Percentiles rank a stretch among this genome's conserved stretches.
These are phyloP conservation scores for Scalesia atractyloides DNA, from an alignment of 129 eudicot species.

Conservation along the genomic window DNA sequence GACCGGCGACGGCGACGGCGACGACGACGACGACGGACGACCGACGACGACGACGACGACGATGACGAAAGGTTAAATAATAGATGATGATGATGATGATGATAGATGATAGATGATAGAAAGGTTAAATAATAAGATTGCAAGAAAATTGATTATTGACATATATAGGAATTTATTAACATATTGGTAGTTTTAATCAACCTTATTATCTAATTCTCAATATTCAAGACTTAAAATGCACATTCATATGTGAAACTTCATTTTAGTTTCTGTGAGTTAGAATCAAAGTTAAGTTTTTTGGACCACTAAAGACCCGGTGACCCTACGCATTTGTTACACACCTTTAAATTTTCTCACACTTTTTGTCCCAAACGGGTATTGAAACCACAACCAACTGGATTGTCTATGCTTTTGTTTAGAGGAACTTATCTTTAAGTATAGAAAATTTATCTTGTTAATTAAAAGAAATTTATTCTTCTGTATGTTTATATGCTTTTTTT, in stretches of 20 bases:
- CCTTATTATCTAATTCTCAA: neutral
- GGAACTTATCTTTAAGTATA: slow-evolving; percentile 46
- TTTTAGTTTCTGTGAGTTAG: neutral
- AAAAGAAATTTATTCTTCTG: slow-evolving; percentile 39
- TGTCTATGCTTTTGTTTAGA: slow-evolving; percentile 55
- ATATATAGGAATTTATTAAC: neutral
- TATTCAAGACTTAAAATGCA: neutral
- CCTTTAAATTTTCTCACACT: neutral
- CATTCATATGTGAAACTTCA: neutral
- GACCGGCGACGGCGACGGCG: too few species aligned
- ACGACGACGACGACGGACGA: too few species aligned
- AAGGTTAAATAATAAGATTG: slow-evolving; percentile 1
- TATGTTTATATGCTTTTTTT: slow-evolving; percentile 36
- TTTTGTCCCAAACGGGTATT: neutral
- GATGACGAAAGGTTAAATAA: too few species aligned
- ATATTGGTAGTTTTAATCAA: too few species aligned
- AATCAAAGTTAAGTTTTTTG: slow-evolving; percentile 16
- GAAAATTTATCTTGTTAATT: slow-evolving; percentile 29
- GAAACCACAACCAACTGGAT: neutral
- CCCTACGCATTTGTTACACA: neutral
- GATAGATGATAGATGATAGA: too few species aligned
- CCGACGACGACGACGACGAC: too few species aligned
- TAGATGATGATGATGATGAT: too few species aligned
- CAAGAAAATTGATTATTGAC: neutral
- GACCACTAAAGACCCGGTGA: neutral